These are phyloP conservation scores for Dothistroma pini DNA, from an alignment of 2,329 filamentous ascomycete genomes.

Conservation along the genomic window DNA sequence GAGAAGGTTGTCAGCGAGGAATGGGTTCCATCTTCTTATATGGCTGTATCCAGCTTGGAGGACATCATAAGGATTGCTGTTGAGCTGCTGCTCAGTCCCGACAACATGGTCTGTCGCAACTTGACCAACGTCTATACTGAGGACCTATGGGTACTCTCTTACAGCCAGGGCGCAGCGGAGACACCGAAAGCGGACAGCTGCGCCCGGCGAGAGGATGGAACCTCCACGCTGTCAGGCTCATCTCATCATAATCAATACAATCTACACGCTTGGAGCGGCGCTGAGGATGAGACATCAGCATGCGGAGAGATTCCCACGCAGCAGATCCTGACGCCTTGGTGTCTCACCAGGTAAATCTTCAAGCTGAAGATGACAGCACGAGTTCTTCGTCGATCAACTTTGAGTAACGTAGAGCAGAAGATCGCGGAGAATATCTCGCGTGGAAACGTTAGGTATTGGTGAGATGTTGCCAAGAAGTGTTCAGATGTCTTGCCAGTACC, in stretches of 20 bases:
- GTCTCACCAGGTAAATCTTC: neutral
- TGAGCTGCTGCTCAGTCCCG: neutral
- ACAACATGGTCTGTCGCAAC: neutral
- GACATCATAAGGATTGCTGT: neutral
- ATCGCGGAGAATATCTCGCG: no score
- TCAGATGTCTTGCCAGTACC: no score
- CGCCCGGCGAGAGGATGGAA: neutral
- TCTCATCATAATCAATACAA: neutral
- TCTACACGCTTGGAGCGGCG: neutral
- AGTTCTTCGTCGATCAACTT: neutral
- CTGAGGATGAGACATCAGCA: neutral
- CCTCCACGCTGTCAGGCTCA: neutral
- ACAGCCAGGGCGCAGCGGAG: neutral
- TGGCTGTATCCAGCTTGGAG: neutral
- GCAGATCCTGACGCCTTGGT: neutral
- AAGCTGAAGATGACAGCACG: neutral
- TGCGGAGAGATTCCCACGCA: neutral
- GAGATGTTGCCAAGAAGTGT: no score
- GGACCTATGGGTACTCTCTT: neutral
- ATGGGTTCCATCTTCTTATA: neutral
- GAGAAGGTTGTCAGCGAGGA: neutral
- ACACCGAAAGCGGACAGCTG: neutral
- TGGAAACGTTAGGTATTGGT: no score
- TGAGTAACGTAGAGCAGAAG: no score
- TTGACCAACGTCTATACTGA: neutral